Conservation (phyloP, 805 yeast genomes). For the Wickerhamomyces bovis region DNA sequence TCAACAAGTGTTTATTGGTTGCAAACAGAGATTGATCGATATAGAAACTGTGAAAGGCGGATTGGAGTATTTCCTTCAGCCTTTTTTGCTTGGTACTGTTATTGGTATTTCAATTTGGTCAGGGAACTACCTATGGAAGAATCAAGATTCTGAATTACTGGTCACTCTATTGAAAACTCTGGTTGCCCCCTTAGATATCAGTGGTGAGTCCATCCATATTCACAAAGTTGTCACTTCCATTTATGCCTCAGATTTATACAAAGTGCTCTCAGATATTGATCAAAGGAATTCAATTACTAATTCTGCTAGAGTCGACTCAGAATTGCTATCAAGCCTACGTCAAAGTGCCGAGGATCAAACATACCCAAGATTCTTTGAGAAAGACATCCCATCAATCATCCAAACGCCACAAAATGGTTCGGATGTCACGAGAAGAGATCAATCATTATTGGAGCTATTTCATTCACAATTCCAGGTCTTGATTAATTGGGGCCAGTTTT, state of each 20-base stretch:
- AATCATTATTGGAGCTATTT: constrained; percentile 13
- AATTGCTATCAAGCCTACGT: constrained; percentile 10
- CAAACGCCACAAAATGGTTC: not conserved
- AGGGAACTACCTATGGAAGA: constrained; percentile 33
- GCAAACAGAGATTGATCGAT: constrained; percentile 48
- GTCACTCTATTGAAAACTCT: constrained; percentile 35
- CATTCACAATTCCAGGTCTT: constrained; percentile 15
- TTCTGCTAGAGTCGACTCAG: constrained; percentile 13
- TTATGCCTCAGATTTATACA: constrained; percentile 13
- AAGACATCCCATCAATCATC: not conserved
- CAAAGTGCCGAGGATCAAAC: constrained; percentile 6
- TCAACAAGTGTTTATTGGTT: constrained; percentile 63
- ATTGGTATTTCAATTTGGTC: constrained; percentile 50
- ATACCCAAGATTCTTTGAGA: constrained; percentile 3
- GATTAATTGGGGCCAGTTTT: constrained; percentile 20
- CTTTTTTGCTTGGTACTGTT: constrained; percentile 57
- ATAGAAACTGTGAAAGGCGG: constrained; percentile 65
- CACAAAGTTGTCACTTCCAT: constrained; percentile 33
- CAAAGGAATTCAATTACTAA: not conserved
- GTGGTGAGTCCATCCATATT: constrained; percentile 40
- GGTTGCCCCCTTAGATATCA: constrained; percentile 35
- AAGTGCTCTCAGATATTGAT: constrained; percentile 10
- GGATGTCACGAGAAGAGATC: not conserved
- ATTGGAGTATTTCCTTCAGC: constrained; percentile 79
- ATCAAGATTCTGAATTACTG: constrained; percentile 28